Percentiles rank a stretch among this genome's conserved stretches.
Evolutionary conservation across 2,329 filamentous ascomycete species (phyloP).

Genomic region (Colletotrichum kahawae): DNA sequence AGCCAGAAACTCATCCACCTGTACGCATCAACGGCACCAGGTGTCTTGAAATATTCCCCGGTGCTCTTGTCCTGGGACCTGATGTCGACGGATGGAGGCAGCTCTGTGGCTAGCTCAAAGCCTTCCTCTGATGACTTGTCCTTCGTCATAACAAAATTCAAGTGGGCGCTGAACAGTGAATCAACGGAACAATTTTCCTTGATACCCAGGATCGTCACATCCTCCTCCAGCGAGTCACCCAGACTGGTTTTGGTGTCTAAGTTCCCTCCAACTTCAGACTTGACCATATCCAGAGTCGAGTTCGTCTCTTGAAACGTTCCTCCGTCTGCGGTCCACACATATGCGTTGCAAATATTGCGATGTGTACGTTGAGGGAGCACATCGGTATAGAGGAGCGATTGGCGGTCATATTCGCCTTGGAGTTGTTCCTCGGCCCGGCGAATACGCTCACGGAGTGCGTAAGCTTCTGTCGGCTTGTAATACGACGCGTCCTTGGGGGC

Average conservation of each 20-base stretch:
- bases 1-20: background rate
- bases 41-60: fast-evolving
- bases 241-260: background rate
- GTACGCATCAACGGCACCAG: background rate
- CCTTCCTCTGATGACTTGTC: background rate
- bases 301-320: background rate
- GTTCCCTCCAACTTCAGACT: background rate
- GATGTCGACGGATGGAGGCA: background rate
- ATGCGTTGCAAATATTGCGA: background rate
- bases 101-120: background rate
- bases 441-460: background rate
- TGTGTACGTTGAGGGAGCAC: background rate
- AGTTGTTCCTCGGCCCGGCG: background rate
- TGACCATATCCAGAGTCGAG: background rate
- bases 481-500: background rate
- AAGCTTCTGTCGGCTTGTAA: background rate
- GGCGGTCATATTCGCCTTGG: background rate
- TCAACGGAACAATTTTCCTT: background rate
- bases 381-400: background rate
- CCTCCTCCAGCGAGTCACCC: background rate
- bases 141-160: background rate
- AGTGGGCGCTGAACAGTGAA: background rate
- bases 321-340: background rate
- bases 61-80: background rate
- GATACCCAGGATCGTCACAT: background rate